These are phyloP conservation scores for Paspalum vaginatum DNA, from an alignment of 176 grass and related monocot species.

Conservation along the genomic window DNA sequence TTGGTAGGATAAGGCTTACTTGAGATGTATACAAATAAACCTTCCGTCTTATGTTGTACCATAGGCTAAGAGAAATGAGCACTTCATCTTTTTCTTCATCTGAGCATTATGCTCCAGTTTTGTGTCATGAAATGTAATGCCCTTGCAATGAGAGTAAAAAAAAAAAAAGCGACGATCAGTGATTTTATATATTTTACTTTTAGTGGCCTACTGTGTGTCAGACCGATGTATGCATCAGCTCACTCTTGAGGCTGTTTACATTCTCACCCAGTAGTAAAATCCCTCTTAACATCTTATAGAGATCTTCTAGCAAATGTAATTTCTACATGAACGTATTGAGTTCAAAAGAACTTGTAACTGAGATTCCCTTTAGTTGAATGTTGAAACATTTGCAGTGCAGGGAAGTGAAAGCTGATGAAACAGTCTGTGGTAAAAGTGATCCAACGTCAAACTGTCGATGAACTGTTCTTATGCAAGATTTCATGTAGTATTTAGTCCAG, in stretches of 20 bases:
- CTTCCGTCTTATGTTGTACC: slow-evolving; percentile 28
- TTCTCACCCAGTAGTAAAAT: not conserved
- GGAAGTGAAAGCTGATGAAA: no score
- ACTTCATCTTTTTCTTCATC: slow-evolving; percentile 5
- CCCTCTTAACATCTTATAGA: not conserved
- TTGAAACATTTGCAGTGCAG: not conserved
- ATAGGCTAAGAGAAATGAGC: not conserved
- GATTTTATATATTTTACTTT: not conserved
- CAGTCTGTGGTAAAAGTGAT: no score
- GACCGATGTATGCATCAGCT: not conserved
- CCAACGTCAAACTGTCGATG: no score
- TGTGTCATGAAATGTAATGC: slow-evolving; percentile 30
- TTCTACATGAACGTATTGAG: no score
- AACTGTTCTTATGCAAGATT: no score
- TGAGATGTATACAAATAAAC: not conserved
- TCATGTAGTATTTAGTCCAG: no score
- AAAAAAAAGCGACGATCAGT: not conserved
- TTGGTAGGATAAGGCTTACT: slow-evolving; percentile 54
- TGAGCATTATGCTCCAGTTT: slow-evolving; percentile 38
- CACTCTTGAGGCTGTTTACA: no score
- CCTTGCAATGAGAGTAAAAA: not conserved
- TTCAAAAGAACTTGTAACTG: not conserved
- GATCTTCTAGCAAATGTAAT: not conserved
- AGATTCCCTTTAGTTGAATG: not conserved
- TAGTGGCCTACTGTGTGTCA: not conserved